Base-by-base conservation (phyloP, 2,329 filamentous ascomycete genomes). In the Hymenoscyphus infarciens region DNA sequence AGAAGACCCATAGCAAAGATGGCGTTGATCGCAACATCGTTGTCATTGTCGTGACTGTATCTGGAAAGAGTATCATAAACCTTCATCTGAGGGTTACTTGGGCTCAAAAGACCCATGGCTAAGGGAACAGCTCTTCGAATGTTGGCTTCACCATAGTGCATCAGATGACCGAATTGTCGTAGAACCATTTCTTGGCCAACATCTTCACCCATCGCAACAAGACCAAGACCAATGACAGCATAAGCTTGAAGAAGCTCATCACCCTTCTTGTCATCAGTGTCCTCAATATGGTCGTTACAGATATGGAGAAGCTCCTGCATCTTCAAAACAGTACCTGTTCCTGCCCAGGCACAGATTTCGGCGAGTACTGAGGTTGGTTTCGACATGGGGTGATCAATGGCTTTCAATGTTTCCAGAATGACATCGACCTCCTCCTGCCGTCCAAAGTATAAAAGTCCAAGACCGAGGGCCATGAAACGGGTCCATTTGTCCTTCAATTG, bases 81-180 rank as follows among this genome's bases (percentile, higher is more conserved):
- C 83, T 98, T 99, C 94, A 99, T 99, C 76, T 99, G 96, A 11
- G 95, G 95, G 80, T 99, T 99, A 79, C 92, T 97, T 13, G 96
- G 92, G 78, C 91, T 97, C 74, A 99, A 89, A 61, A 99, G 84
- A 72, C 93, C 96, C 92, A 99, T 96, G 29, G 95, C 95, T 61
- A 99, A 83, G 39, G 95, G 95, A 33, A 99, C 95, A 22, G 93
- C 94, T 74, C 95, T 95, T 66, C 95, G 90, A 71, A 99, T 99
- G 75, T 99, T 98, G 74, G 93, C 84, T 76, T 97, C 94, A 67
- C 96, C 95, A 73, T 99, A 99, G 79, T 99, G 95, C 95, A 99
- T 99, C 64, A 99, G 83, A 76, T 99, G 95, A 57, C 93, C 95
- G 72, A 99, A 98, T 74, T 97, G 95, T 63, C 95, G 89, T 49